Evolutionary conservation across 2,329 filamentous ascomycete genomes (phyloP).

Genomic region (Parafenestella ontariensis): DNA sequence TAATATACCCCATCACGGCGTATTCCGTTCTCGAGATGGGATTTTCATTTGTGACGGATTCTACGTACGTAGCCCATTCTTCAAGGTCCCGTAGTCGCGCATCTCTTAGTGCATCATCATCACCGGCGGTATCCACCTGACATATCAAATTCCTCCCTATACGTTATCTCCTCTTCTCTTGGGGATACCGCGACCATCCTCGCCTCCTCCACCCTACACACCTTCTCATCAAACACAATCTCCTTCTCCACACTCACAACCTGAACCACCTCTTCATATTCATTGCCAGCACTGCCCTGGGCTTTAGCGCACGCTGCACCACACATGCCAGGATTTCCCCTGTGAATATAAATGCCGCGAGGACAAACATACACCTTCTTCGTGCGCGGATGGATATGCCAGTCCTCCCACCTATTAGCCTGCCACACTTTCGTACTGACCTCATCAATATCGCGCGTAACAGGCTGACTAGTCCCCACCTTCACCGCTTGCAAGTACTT

Average conservation of each 20-base stretch:
- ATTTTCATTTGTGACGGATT: too few species aligned
- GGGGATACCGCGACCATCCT: too few species aligned
- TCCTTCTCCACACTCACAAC: slow-evolving; percentile 15
- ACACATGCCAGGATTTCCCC: slow-evolving; percentile 6
- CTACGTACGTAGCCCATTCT: too few species aligned
- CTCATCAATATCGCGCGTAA: background rate
- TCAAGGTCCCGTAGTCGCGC: too few species aligned
- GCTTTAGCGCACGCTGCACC: slow-evolving; percentile 7
- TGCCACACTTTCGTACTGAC: background rate
- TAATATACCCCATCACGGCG: too few species aligned
- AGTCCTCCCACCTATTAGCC: slow-evolving; percentile 1
- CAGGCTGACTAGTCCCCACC: background rate
- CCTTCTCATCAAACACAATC: slow-evolving; percentile 9
- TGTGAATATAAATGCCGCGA: slow-evolving; percentile 13
- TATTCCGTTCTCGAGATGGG: too few species aligned
- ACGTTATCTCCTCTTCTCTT: too few species aligned
- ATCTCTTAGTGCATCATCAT: too few species aligned
- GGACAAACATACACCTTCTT: slow-evolving; percentile 24
- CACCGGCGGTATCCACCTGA: too few species aligned
- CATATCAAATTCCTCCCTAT: too few species aligned
- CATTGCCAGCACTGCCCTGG: background rate
- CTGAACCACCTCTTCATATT: slow-evolving; percentile 18
- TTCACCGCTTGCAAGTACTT: slow-evolving; percentile 30
- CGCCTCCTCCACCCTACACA: slow-evolving; percentile 1
- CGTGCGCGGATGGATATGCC: background rate